These are phyloP conservation scores for Torulaspora gathmanii DNA, from an alignment of 805 yeast genomes.

Conservation along the genomic window DNA sequence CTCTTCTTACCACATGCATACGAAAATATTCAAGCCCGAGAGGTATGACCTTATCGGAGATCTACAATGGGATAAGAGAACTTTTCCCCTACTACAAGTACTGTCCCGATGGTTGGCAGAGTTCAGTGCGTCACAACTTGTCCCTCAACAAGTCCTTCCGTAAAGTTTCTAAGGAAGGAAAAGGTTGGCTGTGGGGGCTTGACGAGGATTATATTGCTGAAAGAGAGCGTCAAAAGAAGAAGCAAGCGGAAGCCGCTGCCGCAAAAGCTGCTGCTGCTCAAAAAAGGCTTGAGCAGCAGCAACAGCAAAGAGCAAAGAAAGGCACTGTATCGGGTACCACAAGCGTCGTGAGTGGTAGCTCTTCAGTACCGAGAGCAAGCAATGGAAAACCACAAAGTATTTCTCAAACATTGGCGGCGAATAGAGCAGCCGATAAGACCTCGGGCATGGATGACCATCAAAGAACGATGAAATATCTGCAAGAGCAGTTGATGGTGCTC, in stretches of 20 bases:
- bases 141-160: slow-evolving; percentile 81
- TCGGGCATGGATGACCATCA: slow-evolving; percentile 37
- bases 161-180: slow-evolving; percentile 79
- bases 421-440: slow-evolving; percentile 28
- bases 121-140: slow-evolving; percentile 84
- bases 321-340: slow-evolving; percentile 14
- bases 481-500: slow-evolving; percentile 76
- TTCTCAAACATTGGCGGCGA: slow-evolving; percentile 33
- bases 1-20: slow-evolving; percentile 73
- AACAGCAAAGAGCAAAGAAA: slow-evolving; percentile 37
- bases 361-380: slow-evolving; percentile 13
- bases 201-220: slow-evolving; percentile 83
- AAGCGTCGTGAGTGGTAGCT: slow-evolving; percentile 5
- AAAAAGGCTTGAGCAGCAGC: slow-evolving; percentile 48
- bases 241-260: slow-evolving; percentile 60
- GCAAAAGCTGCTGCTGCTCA: slow-evolving; percentile 56
- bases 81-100: slow-evolving; percentile 86
- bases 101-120: slow-evolving; percentile 98
- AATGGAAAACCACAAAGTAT: slow-evolving; percentile 35
- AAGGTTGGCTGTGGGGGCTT: slow-evolving; percentile 92
- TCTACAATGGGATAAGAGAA: slow-evolving; percentile 80
- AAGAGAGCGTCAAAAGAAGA: slow-evolving; percentile 67
- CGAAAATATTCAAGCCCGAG: slow-evolving; percentile 58
- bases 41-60: slow-evolving; percentile 80
- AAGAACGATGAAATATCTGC: slow-evolving; percentile 72